phyloP scores from a whole-genome alignment of 148 eudicot genomes.

The Vaccinium vitisidaea region DNA sequence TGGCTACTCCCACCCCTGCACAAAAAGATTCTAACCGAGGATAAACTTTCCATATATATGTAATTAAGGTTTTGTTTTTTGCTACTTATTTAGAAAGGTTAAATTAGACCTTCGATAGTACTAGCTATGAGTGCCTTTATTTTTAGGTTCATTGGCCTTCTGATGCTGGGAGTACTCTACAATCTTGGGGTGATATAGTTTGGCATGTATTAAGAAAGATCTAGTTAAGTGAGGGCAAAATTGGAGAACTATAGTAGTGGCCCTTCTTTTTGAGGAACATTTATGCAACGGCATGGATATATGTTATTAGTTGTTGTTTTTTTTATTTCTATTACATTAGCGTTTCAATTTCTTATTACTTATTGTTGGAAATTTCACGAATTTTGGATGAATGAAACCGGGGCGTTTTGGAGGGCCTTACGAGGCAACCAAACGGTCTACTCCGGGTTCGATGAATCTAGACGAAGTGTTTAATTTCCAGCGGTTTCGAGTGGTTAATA shows the following conservation, averaged over 20 bases:
- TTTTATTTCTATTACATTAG: background rate
- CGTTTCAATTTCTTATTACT: background rate
- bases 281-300: background rate
- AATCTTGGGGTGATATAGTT: background rate
- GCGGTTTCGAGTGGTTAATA: no score
- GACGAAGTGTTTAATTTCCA: no score
- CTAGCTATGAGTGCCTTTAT: background rate
- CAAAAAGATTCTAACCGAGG: slow-evolving; percentile 14
- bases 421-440: no score
- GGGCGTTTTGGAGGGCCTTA: no score
- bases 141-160: background rate
- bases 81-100: background rate
- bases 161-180: background rate
- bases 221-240: background rate
- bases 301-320: background rate
- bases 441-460: no score
- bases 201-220: background rate
- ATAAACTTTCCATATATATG: background rate
- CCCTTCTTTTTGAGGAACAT: background rate
- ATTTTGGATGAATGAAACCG: no score
- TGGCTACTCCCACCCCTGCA: slow-evolving; percentile 27
- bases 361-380: no score
- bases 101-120: background rate
- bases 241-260: background rate
- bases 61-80: background rate